Evolutionary conservation across 106 monocot genomes (phyloP), one percentile per base, ranked within the genome.

Genomic region (Posidonia australis): DNA sequence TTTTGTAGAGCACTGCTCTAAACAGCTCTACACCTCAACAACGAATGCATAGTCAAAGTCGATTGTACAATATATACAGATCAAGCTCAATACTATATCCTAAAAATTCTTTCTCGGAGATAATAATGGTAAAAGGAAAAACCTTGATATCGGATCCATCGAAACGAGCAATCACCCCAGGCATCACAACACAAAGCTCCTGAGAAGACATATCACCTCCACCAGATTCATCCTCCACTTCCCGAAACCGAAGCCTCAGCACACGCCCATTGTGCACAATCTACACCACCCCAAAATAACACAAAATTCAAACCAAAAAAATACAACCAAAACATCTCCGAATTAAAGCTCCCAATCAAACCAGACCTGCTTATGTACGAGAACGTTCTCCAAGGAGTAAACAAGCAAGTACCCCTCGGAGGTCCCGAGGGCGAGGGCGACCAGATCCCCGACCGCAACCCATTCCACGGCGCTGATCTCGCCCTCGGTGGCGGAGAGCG

Each of bases 101-200:
- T 13, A 45, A 45, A 45, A 7, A 45, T 17, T 49, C n/a, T 17
- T 13, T 17, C 48, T 13, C 2, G 13, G 12, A 3, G 48, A 49
- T 0, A 49, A 0, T 49, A 49, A 4, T 11, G n/a, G 13, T 49
- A 3, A 10, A 13, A 13, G 12, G 12, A 1, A 13, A 45, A 57
- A 94, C 94, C 86, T 86, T 84, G 51, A 94, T 78, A 70, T 87
- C 90, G 12, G 84, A 77, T 24, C 84, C 84, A 72, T 90, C 90
- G 51, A 96, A 86, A 0, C 90, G 86, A 24, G 87, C 94, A 76
- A 90, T 65, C 25, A 77, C 72, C 10, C 84, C 80, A 5, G 84
- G 74, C 58, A 86, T 78, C 41, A 90, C 86, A 22, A 84, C 74
- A 70, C 81, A 96, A 32, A 96, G 82, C 69, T 96, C 84, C 27